A percentile compares a stretch with the other conserved stretches of the same genome.
These are phyloP conservation scores for Stropharia rugosoannulata DNA, from an alignment of 768 basidiomycete genomes.

Conservation along the genomic window DNA sequence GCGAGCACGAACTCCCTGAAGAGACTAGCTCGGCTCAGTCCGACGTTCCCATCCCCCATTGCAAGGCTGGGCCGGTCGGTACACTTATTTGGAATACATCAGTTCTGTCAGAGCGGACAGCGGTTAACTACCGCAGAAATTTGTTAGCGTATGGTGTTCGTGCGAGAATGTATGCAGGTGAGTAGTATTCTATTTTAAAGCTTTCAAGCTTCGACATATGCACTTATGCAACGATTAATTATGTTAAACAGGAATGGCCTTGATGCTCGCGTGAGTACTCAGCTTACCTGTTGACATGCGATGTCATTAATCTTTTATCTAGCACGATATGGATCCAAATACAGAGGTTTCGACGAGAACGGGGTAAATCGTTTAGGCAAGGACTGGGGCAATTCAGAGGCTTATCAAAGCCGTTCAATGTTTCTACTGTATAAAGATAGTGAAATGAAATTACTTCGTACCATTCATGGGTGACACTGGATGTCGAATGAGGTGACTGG, in stretches of 20 bases:
- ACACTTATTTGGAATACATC: conserved; percentile 40
- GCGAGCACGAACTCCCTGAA: conserved; percentile 1
- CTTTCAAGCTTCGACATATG: background rate
- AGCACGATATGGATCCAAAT: conserved; percentile 61
- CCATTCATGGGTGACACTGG: no score
- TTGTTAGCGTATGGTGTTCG: conserved; percentile 58
- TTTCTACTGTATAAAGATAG: no score
- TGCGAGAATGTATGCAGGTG: conserved; percentile 52
- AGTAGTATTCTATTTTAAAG: conserved; percentile 4
- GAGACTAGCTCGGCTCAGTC: background rate
- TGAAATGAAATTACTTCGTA: no score
- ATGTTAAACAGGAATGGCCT: conserved; percentile 34
- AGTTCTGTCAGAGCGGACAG: conserved; percentile 46
- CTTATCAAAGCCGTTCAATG: no score
- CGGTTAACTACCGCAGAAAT: conserved; percentile 52
- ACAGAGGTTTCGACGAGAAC: no score
- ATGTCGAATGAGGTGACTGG: no score
- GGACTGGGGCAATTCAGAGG: no score
- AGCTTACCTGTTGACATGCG: conserved; percentile 21
- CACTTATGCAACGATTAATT: background rate
- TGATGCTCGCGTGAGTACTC: conserved; percentile 40
- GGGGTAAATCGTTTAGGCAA: no score
- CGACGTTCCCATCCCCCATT: conserved; percentile 13
- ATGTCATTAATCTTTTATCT: background rate
- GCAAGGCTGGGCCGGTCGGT: conserved; percentile 26